Evolutionary conservation across 345 rosid genomes (phyloP), one percentile per base, ranked within the genome.

Genomic region (Geranium rotundifolium): DNA sequence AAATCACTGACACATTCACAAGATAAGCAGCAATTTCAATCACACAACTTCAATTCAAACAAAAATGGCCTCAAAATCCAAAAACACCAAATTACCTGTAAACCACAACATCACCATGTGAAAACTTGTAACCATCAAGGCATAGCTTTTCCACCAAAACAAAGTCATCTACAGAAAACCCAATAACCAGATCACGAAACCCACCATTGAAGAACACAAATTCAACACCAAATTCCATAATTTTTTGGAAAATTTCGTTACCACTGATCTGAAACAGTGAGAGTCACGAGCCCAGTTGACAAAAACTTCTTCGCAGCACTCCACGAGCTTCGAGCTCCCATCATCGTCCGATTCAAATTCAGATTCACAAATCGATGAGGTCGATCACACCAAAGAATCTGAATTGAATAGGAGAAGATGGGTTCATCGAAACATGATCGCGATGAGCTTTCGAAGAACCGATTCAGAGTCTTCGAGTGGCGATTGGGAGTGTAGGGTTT

Each of bases 141-240:
- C 96, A 88, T 56, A 82, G 71, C 68, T 90, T 93, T 68, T 90
- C 96, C 39, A 93, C 76, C 16, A 90, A 73, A 62, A 93, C 90
- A 73, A 64, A 74, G 72, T 93, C 99, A 77, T 88, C 99, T 90
- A 83, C 83, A 78, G 34, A 30, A 46, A 46, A 30, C 34, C 66
- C 65, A 19, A 29, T 19, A 23, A 41, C 2, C 20, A 46, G 76
- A 72, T 17, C 18, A 58, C 41, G 1, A 19, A n/a, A 65, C 39
- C 27, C 55, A 30, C 29, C 29, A 39, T 57, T 54, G 58, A 6
- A 15, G 14, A 2, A 56, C 29, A 18, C 15, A 37, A 39, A 20
- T n/a, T 29, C 46, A 17, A 31, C 15, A 4, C 23, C 54, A 17
- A 15, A 18, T 14, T 56, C 39, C 15, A 46, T 20, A 23, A 57